Conservation (phyloP, 1,284 basidiomycete genomes). For the Kwoniella shivajii region DNA sequence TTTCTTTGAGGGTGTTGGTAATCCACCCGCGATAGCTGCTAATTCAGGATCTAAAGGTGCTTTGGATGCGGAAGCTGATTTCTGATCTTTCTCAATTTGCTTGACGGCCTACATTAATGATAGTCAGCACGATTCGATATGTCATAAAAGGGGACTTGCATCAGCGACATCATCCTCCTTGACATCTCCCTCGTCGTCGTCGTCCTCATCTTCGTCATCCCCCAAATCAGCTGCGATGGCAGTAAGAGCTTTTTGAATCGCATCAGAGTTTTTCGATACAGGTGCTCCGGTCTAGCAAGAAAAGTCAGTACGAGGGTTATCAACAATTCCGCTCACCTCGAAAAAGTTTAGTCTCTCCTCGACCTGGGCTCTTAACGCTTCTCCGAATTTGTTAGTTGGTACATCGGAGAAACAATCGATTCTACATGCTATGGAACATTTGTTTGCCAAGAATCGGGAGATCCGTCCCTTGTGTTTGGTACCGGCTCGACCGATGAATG, state of each 20-base stretch:
- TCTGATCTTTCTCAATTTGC: slow-evolving; percentile 60
- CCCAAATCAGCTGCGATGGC: slow-evolving; percentile 69
- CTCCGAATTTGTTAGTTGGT: slow-evolving; percentile 91
- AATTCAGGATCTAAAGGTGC: slow-evolving; percentile 48
- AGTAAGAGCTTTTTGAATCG: slow-evolving; percentile 83
- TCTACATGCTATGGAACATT: slow-evolving; percentile 95
- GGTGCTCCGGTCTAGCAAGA: slow-evolving; percentile 65
- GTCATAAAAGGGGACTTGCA: slow-evolving; percentile 23
- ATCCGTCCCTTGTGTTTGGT: slow-evolving; percentile 98
- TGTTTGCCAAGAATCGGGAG: slow-evolving; percentile 97
- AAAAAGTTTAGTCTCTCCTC: slow-evolving; percentile 96
- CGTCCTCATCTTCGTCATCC: slow-evolving; percentile 69
- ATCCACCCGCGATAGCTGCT: slow-evolving; percentile 37
- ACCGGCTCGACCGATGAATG: slow-evolving; percentile 93
- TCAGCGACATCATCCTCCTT: slow-evolving; percentile 56
- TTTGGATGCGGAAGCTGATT: slow-evolving; percentile 33
- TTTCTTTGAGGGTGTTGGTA: slow-evolving; percentile 32
- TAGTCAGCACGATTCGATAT: background rate
- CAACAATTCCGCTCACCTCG: slow-evolving; percentile 58
- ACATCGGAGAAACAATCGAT: slow-evolving; percentile 96
- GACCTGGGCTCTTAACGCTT: slow-evolving; percentile 89
- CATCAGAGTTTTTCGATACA: slow-evolving; percentile 82
- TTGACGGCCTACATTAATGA: slow-evolving; percentile 37
- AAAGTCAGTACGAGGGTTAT: background rate
- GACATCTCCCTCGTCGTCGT: slow-evolving; percentile 60